Conservation (phyloP, 2,329 filamentous ascomycete species). For the Mariannaea sp. region DNA sequence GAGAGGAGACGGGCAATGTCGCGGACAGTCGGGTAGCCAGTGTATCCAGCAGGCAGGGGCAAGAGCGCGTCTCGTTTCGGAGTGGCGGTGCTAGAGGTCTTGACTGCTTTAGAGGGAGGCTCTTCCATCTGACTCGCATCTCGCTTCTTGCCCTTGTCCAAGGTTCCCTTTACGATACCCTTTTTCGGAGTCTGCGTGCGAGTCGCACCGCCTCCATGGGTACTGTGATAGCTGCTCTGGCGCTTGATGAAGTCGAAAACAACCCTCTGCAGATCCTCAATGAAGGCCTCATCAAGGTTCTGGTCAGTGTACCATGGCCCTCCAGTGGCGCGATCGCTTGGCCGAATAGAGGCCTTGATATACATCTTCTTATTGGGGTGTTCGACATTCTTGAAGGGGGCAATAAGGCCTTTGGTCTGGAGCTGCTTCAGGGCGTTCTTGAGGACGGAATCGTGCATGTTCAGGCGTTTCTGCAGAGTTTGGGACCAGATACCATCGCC, state of each 20-base stretch:
- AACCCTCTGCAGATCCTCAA: constrained; percentile 73
- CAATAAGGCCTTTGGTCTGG: constrained; percentile 80
- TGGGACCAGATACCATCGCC: constrained; percentile 90
- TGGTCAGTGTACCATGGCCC: constrained; percentile 95
- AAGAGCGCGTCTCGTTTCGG: constrained; percentile 49
- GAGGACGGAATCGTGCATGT: constrained; percentile 82
- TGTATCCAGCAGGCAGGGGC: constrained; percentile 68
- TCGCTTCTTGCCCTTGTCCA: constrained; percentile 56
- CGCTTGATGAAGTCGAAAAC: constrained; percentile 75
- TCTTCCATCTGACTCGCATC: constrained; percentile 48
- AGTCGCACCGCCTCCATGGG: constrained; percentile 39
- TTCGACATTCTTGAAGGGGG: constrained; percentile 89
- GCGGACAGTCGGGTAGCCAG: constrained; percentile 77
- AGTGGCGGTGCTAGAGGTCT: constrained; percentile 26
- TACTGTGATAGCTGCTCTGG: constrained; percentile 69
- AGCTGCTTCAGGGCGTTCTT: constrained; percentile 83
- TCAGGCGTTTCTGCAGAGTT: constrained; percentile 77
- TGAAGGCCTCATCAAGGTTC: constrained; percentile 86
- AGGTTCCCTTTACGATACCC: constrained; percentile 56
- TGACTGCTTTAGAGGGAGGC: constrained; percentile 38
- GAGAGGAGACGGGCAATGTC: constrained; percentile 79
- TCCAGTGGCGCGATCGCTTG: constrained; percentile 88
- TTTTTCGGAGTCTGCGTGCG: constrained; percentile 60
- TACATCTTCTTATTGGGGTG: constrained; percentile 93
- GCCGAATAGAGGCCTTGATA: constrained; percentile 83